These are phyloP conservation scores for Podospora tetraspora DNA, from an alignment of 495 filamentous ascomycete species.

Conservation along the genomic window DNA sequence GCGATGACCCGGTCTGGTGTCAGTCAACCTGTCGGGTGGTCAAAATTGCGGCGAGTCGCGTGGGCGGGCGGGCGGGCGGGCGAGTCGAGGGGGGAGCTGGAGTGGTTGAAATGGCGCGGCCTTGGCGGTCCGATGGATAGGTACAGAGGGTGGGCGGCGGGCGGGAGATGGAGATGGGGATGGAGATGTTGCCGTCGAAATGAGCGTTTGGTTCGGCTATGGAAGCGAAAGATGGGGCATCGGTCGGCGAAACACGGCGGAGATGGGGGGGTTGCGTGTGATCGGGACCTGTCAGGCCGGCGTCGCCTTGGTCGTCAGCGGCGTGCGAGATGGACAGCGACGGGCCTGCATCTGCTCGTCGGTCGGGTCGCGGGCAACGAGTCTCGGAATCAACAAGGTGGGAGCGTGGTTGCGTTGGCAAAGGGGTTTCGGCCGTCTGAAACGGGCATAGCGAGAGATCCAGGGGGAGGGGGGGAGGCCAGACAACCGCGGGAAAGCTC, in stretches of 20 bases:
- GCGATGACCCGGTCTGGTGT: neutral
- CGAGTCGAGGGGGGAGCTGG: neutral
- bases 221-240: slow-evolving; percentile 5
- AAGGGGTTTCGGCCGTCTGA: slow-evolving; percentile 23
- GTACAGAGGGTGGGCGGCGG: neutral
- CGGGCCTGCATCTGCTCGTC: neutral
- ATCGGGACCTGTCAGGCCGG: neutral
- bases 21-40: neutral
- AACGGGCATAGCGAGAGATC: slow-evolving; percentile 26
- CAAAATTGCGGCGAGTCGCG: neutral
- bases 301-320: neutral
- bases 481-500: neutral
- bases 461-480: slow-evolving; percentile 8
- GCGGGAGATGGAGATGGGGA: neutral
- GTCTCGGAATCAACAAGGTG: slow-evolving; percentile 27
- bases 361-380: neutral
- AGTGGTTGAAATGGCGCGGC: too few species aligned
- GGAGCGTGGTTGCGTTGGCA: slow-evolving; percentile 15
- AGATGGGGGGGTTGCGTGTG: slow-evolving; percentile 3
- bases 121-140: neutral
- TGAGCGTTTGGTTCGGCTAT: slow-evolving; percentile 7
- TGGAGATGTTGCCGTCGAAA: slow-evolving; percentile 3
- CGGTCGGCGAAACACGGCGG: slow-evolving; percentile 8
- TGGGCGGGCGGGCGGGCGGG: neutral
- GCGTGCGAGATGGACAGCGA: neutral